These are phyloP conservation scores for Ganoderma meredithae DNA, from an alignment of 1,284 basidiomycete species.

Conservation along the genomic window DNA sequence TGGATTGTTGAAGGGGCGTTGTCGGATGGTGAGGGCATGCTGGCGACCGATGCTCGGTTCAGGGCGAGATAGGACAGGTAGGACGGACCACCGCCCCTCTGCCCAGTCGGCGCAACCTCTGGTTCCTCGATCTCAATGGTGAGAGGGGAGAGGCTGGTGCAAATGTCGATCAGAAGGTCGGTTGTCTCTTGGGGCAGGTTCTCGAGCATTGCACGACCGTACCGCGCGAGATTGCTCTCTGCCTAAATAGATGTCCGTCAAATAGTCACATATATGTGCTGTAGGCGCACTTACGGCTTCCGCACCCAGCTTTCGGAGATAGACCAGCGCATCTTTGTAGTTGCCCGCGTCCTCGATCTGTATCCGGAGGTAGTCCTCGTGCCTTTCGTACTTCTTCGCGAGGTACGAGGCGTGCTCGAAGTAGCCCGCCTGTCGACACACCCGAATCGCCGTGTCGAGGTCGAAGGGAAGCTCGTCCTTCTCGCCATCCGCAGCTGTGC, in stretches of 20 bases:
- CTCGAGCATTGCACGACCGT: slow-evolving; percentile 85
- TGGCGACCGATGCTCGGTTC: slow-evolving; percentile 54
- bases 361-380: slow-evolving; percentile 94
- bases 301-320: slow-evolving; percentile 80
- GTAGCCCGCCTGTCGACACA: slow-evolving; percentile 96
- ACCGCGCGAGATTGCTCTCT: slow-evolving; percentile 83
- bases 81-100: slow-evolving; percentile 55
- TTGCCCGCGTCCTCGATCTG: slow-evolving; percentile 94
- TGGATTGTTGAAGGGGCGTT: slow-evolving; percentile 52
- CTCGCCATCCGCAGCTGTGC: slow-evolving; percentile 43
- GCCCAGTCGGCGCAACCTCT: slow-evolving; percentile 35
- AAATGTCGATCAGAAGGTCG: slow-evolving; percentile 90
- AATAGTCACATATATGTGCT: neutral
- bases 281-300: slow-evolving; percentile 66
- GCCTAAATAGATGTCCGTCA: slow-evolving; percentile 52
- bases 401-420: slow-evolving; percentile 95
- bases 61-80: slow-evolving; percentile 84
- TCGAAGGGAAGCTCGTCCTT: slow-evolving; percentile 89
- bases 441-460: slow-evolving; percentile 94
- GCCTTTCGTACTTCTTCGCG: slow-evolving; percentile 89
- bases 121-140: slow-evolving; percentile 52
- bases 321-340: slow-evolving; percentile 82
- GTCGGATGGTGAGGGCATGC: slow-evolving; percentile 49
- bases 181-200: slow-evolving; percentile 90
- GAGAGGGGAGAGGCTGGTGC: slow-evolving; percentile 73